phyloP scores from a whole-genome alignment of 805 yeast species.

The Lipomyces yamadae region DNA sequence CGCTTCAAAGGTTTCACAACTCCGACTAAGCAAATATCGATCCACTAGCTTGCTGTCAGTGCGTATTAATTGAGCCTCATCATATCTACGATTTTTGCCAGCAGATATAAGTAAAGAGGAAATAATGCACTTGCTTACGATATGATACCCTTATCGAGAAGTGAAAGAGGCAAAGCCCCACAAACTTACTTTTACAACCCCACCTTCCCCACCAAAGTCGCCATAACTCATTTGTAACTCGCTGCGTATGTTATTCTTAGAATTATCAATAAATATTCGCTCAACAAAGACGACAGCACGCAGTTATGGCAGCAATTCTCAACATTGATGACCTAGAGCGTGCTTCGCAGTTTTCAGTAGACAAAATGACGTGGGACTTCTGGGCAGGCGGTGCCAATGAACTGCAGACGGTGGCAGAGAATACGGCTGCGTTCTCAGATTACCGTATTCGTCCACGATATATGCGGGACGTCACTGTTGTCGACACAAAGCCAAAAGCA shows the following conservation, averaged over 20 bases:
- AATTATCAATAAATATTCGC: not conserved
- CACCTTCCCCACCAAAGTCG: not conserved
- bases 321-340: constrained; percentile 35
- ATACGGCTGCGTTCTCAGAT: constrained; percentile 74
- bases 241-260: no score
- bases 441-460: constrained; percentile 75
- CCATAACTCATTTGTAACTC: not conserved
- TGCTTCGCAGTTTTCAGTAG: constrained; percentile 23
- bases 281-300: not conserved
- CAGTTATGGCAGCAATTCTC: constrained; percentile 5
- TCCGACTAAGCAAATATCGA: no score
- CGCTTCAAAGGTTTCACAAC: no score
- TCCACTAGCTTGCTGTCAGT: no score
- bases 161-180: no score
- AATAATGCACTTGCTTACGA: no score
- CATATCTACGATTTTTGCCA: not conserved
- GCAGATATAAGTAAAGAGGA: no score
- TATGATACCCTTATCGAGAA: no score
- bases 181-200: no score
- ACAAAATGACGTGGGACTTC: constrained; percentile 35
- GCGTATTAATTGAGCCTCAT: not conserved
- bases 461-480: constrained; percentile 65
- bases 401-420: constrained; percentile 63
- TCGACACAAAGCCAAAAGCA: constrained; percentile 59
- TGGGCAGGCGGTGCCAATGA: constrained; percentile 41